Evolutionary conservation across 1,139 yeast genomes (phyloP), one percentile per base, ranked within the genome.

Genomic region (Kurtzmaniella quercitrusa): DNA sequence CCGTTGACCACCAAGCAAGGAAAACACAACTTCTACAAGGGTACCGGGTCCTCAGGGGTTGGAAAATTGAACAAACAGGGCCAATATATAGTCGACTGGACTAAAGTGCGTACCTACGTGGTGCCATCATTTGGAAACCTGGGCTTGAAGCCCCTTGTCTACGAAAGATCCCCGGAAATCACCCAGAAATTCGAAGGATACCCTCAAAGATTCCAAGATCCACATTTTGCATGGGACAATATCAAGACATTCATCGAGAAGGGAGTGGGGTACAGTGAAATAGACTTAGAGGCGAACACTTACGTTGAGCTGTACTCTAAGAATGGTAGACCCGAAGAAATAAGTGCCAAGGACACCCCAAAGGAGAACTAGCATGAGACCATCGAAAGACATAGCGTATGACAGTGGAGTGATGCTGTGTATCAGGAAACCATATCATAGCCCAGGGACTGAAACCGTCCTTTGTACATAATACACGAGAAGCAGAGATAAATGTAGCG

Each of bases 31-130:
- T 88, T 76, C 68, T 93, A 94, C 68, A 93, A 91, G 63, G 99
- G 98, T 70, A 93, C 98, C 17, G 79, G 98, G 49, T 88, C 98
- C 5, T 78, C 95, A 1, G 97, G 98, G 64, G 81, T 89, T 50
- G 99, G 99, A 59, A 75, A 73, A 46, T 80, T 85, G 60, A 85
- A 94, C 46, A 71, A 74, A 33, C 75, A 75, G 51, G 97, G 96
- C 44, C 77, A 79, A 33, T 94, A 88, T 63, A 72, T 79, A 14
- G 77, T 93, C 51, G 77, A 88, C 67, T 93, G 95, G 89, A 65
- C 68, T 37, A 89, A 85, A 59, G 98, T 91, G 27, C 77, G 97
- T 57, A 90, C 98, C 0, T 93, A 85, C 63, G 95, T 87, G 3
- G 90, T 82, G 9, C 99, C 99, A 2, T 67, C 73, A 1, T 72